Percentiles rank a stretch among this genome's conserved stretches.
These are phyloP conservation scores for Colletotrichum sp. DNA, from an alignment of 2,329 filamentous ascomycete species.

Conservation along the genomic window DNA sequence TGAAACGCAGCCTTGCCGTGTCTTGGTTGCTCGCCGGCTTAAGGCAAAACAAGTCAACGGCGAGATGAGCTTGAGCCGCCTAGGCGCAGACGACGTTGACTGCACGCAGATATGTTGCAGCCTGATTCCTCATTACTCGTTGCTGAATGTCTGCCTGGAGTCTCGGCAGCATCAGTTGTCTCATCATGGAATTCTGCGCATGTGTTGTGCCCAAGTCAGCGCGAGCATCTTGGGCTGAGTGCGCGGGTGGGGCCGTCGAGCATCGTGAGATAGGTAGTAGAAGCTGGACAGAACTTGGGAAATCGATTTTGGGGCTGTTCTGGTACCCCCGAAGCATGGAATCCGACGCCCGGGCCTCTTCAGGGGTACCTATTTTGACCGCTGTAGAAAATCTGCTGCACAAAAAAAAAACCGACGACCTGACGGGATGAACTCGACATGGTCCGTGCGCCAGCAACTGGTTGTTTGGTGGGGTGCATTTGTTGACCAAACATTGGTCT, in stretches of 20 bases:
- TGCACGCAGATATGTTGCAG: background rate
- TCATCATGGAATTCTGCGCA: background rate
- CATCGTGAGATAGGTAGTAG: background rate
- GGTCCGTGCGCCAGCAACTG: constrained; percentile 3
- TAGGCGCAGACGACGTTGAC: background rate
- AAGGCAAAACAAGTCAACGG: background rate
- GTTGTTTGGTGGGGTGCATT: constrained; percentile 13
- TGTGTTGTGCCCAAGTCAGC: background rate
- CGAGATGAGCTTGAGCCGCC: background rate
- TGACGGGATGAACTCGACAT: background rate
- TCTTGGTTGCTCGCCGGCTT: background rate
- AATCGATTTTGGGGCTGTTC: background rate
- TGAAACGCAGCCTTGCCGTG: background rate
- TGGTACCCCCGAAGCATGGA: background rate
- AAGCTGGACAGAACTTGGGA: background rate
- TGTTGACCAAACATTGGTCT: constrained; percentile 15
- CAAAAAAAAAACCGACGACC: background rate
- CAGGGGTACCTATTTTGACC: background rate
- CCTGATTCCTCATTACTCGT: background rate
- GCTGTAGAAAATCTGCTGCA: background rate
- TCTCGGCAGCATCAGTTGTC: background rate
- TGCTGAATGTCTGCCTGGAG: background rate
- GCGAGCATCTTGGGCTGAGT: background rate
- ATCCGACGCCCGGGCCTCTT: background rate
- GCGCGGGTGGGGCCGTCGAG: background rate